phyloP scores from a whole-genome alignment of 352 stramenopile genomes.

The Phytopythium aichiense region DNA sequence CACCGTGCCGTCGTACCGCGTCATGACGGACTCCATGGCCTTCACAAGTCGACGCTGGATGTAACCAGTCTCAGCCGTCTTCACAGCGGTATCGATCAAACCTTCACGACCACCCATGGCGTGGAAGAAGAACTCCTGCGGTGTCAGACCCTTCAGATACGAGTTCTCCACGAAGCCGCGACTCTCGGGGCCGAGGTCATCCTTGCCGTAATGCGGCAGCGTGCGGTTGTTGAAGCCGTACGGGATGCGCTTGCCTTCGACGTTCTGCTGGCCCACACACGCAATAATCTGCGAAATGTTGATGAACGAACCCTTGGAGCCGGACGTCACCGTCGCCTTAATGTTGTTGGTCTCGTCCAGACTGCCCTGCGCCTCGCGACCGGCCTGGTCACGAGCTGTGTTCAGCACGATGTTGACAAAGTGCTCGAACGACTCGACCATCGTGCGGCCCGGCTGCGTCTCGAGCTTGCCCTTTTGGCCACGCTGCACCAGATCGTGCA shows the following conservation, averaged over 20 bases:
- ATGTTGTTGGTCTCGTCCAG: constrained; percentile 98
- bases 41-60: constrained; percentile 99
- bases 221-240: constrained; percentile 95
- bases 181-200: constrained; percentile 97
- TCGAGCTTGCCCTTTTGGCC: constrained; percentile 97
- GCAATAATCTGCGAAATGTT: constrained; percentile 99
- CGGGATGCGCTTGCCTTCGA: constrained; percentile 97
- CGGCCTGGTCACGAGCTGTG: constrained; percentile 81
- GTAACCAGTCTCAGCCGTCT: constrained; percentile 99
- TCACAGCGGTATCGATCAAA: constrained; percentile 99
- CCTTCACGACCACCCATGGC: constrained; percentile 99
- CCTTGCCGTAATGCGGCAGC: constrained; percentile 94
- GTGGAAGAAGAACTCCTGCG: constrained; percentile 99
- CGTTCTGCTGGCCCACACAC: constrained; percentile 98
- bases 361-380: constrained; percentile 77
- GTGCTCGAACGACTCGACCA: constrained; percentile 99
- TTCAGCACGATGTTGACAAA: constrained; percentile 97
- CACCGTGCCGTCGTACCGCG: constrained; percentile 98
- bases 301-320: constrained; percentile 99
- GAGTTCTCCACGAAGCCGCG: constrained; percentile 99
- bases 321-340: constrained; percentile 98
- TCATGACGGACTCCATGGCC: constrained; percentile 99
- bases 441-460: constrained; percentile 97
- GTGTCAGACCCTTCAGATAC: constrained; percentile 95
- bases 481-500: constrained; percentile 94